Evolutionary conservation across 331 rosid species (phyloP).

Genomic region (Pyracantha coccinea): DNA sequence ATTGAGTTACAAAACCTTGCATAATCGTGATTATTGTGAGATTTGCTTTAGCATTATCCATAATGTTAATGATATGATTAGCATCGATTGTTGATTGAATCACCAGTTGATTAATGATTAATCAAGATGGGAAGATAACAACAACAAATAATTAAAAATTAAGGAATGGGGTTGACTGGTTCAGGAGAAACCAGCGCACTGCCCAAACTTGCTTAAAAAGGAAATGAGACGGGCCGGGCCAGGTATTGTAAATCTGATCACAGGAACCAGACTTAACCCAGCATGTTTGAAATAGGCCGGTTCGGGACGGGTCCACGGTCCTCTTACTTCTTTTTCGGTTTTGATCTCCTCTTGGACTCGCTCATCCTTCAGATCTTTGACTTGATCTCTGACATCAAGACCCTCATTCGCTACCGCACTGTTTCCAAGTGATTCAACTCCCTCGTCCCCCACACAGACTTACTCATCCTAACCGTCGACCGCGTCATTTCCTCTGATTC

Average conservation of each 20-base stretch:
- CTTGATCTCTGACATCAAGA: conserved; percentile 32
- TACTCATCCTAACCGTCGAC: conserved; percentile 35
- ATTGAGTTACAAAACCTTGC: too few relatives aligned
- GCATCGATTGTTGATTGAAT: background rate
- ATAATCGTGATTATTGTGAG: too few relatives aligned
- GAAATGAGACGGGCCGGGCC: too few relatives aligned
- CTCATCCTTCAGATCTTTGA: conserved; percentile 40
- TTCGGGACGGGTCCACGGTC: too few relatives aligned
- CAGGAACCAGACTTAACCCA: too few relatives aligned
- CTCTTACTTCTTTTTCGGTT: too few relatives aligned
- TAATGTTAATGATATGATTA: too few relatives aligned
- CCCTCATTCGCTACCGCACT: conserved; percentile 37
- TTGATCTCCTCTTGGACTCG: conserved; percentile 37
- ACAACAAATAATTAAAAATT: background rate
- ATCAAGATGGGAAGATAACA: background rate
- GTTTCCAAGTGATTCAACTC: conserved; percentile 38
- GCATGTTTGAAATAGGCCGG: too few relatives aligned
- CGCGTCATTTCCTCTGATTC: conserved; percentile 32
- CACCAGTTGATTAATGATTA: background rate
- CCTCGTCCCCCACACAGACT: conserved; percentile 37
- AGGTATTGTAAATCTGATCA: too few relatives aligned
- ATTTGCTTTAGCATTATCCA: too few relatives aligned
- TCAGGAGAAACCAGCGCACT: background rate
- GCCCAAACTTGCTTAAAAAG: too few relatives aligned
- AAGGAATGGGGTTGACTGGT: background rate